Base-by-base conservation (phyloP, 495 filamentous ascomycete species). In the Talaromyces ruber region DNA sequence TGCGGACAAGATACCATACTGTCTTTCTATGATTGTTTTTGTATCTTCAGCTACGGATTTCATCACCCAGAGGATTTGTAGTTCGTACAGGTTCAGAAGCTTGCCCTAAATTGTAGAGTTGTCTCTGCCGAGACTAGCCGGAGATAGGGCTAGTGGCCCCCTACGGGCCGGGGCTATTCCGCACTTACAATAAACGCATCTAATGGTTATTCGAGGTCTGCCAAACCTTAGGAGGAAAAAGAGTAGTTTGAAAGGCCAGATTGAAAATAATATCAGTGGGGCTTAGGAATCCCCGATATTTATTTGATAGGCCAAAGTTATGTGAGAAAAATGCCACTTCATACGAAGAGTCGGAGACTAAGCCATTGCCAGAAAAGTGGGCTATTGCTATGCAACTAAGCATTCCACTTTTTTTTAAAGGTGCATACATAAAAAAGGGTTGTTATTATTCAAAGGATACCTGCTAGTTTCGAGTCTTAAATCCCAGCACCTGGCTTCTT, bases 401-500 rank as follows among this genome's bases (percentile, higher is more conserved):
- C 14, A 39, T 16, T 14, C 3, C 34, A 16, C 34, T 39, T 39
- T 37, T 16, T 39, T n/a, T n/a, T n/a, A n/a, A 39, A 11, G 3
- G 16, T 16, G 14, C n/a, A 39, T 39, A 39, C 34, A 39, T 21
- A 18, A 21, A n/a, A 47, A n/a, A 18, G 7, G 18, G 9, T 47
- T 47, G n/a, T 47, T n/a, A 39, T 39, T 4, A 39, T n/a, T 3
- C 34, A 39, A 16, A 39, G 14, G 12, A 47, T n/a, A n/a, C 18
- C 16, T 6, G 7, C 9, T 28, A 54, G 24, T 14, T 29, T 26
- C 28, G 55, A 30, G 55, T 14, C 30, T 58, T 58, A 29, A 58
- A 58, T 32, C 55, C 55, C 55, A 58, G 37, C 18, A 58, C 32
- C 11, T 58, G 55, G 32, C 29, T 58, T n/a, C 55, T 58, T 14